Base-by-base conservation (phyloP, 2,329 filamentous ascomycete species). In the Aspergillus aculeatinus region DNA sequence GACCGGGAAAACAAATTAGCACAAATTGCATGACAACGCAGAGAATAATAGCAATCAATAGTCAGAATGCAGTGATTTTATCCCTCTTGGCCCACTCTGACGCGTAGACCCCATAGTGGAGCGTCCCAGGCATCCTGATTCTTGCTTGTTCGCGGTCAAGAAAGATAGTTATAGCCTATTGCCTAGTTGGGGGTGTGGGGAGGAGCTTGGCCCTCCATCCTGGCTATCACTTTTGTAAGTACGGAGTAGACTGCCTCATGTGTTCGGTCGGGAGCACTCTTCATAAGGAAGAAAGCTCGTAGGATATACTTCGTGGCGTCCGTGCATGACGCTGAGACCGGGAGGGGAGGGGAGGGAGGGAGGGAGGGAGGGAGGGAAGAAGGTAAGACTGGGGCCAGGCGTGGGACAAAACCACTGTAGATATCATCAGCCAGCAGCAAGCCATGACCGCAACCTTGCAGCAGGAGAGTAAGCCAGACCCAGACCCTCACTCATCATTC, bases 21-120 rank as follows among this genome's bases (percentile, higher is more conserved):
- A 55, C n/a, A 48, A 19, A 25, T 29, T 55, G 53, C 53, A 55
- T 55, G 53, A 55, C 53, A 55, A 55, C 53, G 29, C 53, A 55
- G 39, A 23, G 42, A 21, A 55, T 29, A 21, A 55, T 27, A 35
- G 31, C 27, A 23, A 35, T n/a, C 53, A 33, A 29, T 42, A 5
- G 11, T 35, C 39, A 42, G 39, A 14, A 44, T 16, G 39, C 39
- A 44, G 39, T 44, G 53, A 16, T 35, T 14, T 55, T 48, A 47
- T 55, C 52, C 53, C 31, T n/a, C 21, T 21, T 55, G 44, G 53
- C 42, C 53, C 53, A 55, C 53, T 48, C 25, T 55, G 53, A 55
- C 53, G 53, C 53, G 53, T 55, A 55, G 53, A 50, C 48, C 27
- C 42, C 51, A n/a, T 31, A 9, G 42, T 48, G 53, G 53, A 48